Base-by-base conservation (phyloP, 805 yeast genomes). In the Wilhelminamyces savonicus region DNA sequence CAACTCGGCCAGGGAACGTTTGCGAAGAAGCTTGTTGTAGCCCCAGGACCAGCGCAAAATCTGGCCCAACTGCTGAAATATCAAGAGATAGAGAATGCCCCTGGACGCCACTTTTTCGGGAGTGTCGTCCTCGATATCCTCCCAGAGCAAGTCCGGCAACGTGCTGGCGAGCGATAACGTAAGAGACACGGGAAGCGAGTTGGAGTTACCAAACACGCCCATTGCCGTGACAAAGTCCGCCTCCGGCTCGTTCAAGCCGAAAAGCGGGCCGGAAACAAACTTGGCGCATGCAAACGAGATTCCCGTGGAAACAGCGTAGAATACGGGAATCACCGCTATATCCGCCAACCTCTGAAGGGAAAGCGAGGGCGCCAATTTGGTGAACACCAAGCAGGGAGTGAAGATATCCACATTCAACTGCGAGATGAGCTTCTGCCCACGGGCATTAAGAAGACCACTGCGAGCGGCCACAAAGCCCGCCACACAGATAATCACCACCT, bases 141-240 rank as follows among this genome's bases (percentile, higher is more conserved):
- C 83, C 94, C 94, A 82, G 28, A 76, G 70, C 36, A 82, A 62
- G 39, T 77, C 75, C 3, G 92, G 94, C 35, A 82, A 61, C 0
- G 90, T 78, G 49, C 78, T 79, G 2, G 88, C 78, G 39, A 82
- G 62, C 1, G 94, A 80, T 33, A 92, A 62, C 1, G 92, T 82
- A 41, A 92, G 68, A 0, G 96, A 86, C 2, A 90, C 97, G 0
- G 98, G 97, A 32, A 90, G 70, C 8, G 95, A 83, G 63, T 90
- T 90, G 25, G 95, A 85, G 59, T 90, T 92, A 30, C 97, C 97
- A 59, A 90, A 90, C 5, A 88, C 95, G 3, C 92, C 86, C 94
- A 92, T 92, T 2, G 96, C 97, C 14, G 94, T 82, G 28, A 92
- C 96, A 47, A 85, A 90, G 59, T 90, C 88, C 3, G 84, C 51